phyloP scores from a whole-genome alignment of 495 filamentous ascomycete genomes.

The Penicillium daleae region DNA sequence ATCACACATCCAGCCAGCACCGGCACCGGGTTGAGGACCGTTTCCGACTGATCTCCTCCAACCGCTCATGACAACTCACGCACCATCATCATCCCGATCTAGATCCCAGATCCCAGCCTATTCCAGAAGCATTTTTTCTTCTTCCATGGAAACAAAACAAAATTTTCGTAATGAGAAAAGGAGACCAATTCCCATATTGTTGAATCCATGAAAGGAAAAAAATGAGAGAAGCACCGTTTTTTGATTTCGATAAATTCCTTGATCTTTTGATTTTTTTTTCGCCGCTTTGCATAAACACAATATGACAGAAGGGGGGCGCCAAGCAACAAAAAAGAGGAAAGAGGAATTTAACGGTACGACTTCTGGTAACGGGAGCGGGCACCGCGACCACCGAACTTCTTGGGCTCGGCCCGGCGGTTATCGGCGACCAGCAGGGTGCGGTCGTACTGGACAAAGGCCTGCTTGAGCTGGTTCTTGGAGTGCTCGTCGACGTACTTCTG shows the following conservation, averaged over 20 bases:
- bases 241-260: conserved; percentile 12
- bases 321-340: conserved; percentile 20
- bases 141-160: conserved; percentile 29
- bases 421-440: conserved; percentile 96
- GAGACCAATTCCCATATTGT: conserved; percentile 12
- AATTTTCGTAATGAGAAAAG: conserved; percentile 30
- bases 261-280: conserved; percentile 25
- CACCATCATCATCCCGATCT: conserved; percentile 23
- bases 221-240: conserved; percentile 19
- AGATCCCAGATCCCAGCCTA: too few species aligned
- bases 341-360: conserved; percentile 65
- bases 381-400: conserved; percentile 88
- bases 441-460: conserved; percentile 91
- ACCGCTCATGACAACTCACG: conserved; percentile 30
- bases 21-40: conserved; percentile 26
- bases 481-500: conserved; percentile 99
- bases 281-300: conserved; percentile 14
- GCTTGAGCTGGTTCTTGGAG: conserved; percentile 98
- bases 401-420: conserved; percentile 90
- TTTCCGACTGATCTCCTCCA: conserved; percentile 10
- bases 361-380: conserved; percentile 97
- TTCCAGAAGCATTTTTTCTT: too few species aligned
- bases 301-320: conserved; percentile 8
- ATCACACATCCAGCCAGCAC: conserved; percentile 22
- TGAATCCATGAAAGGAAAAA: conserved; percentile 18